Evolutionary conservation across 495 filamentous ascomycete species (phyloP).

Genomic region (Xylaria venustula): DNA sequence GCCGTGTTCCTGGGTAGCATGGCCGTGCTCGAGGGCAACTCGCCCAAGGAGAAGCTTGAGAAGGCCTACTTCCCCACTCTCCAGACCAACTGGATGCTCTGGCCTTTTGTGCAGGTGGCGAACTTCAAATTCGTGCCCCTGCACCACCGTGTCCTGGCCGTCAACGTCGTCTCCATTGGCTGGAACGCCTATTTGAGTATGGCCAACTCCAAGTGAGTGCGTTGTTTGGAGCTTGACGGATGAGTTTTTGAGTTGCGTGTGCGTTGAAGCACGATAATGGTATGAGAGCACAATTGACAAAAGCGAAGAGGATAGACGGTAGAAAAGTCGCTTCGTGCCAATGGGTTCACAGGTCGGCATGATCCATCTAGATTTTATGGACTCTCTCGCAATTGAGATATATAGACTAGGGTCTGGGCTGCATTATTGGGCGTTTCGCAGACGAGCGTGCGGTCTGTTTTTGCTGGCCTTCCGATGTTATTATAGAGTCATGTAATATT

Average conservation of each 20-base stretch:
- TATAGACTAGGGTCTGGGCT: constrained; percentile 8
- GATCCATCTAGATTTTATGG: too few species aligned
- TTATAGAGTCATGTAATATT: constrained; percentile 7
- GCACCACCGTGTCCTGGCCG: constrained; percentile 80
- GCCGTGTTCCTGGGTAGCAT: constrained; percentile 80
- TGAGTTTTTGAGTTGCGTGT: background rate
- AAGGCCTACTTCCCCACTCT: constrained; percentile 67
- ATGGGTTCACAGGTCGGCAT: background rate
- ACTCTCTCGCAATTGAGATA: background rate
- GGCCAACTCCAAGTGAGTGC: constrained; percentile 18
- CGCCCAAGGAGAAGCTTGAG: constrained; percentile 67
- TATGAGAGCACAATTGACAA: background rate
- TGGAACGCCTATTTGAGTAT: constrained; percentile 95
- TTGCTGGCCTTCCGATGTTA: constrained; percentile 3
- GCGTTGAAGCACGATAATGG: background rate
- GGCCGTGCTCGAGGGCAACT: constrained; percentile 80
- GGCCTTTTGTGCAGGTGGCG: constrained; percentile 85
- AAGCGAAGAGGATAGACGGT: background rate
- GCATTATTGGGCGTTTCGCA: constrained; percentile 11
- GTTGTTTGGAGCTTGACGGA: too few species aligned
- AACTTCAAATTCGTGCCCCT: constrained; percentile 92
- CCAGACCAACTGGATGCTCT: constrained; percentile 84
- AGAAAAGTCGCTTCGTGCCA: background rate
- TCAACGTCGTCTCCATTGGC: constrained; percentile 78
- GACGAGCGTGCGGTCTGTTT: constrained; percentile 4